Base-by-base conservation (phyloP, 2,329 filamentous ascomycete species). In the Davidsoniella neocaledoniae region DNA sequence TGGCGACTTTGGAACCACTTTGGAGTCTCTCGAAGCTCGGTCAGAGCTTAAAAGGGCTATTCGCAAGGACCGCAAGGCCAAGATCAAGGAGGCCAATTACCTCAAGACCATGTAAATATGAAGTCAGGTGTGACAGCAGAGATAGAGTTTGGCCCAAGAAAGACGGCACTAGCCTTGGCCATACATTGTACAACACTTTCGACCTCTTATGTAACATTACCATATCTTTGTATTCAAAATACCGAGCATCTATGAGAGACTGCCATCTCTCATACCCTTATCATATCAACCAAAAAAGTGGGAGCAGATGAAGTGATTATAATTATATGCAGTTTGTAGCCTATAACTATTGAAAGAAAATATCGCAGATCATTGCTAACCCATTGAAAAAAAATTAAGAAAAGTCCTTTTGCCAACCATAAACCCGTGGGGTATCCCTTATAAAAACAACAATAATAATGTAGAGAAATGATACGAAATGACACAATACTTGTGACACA, bases 51-150 rank as follows among this genome's bases (percentile, higher is more conserved):
- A 72, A 56, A 75, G 71, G 66, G 79, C 78, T 33, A 79, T 87
- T 82, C 75, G 84, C 60, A 74, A 74, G 62, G 82, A 86, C 68
- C 72, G 84, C 61, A 77, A 81, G 66, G 76, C 74, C 53, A 76
- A 73, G 65, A 91, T 91, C 61, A 90, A 88, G 76, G 85, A 91
- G 71, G 67, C 66, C 61, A 91, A 91, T 68, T 91, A 87, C 73
- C 74, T 91, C 66, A 84, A 82, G 74, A 76, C 78, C 41, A 86
- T 88, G 82, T 78, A 70, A 68, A 56, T 25, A 14, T 46, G 25
- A 17, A n/a, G 17, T 29, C 10, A 16, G 46, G 17, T 12, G 12
- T 29, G 23, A 25, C 12, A 7, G 36, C 21, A 26, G 8, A 9
- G 46, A 21, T 5, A 23, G 26, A 14, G 36, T n/a, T 36, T 17